These are phyloP conservation scores for Mycena amicta DNA, from an alignment of 768 basidiomycete genomes.

Conservation along the genomic window DNA sequence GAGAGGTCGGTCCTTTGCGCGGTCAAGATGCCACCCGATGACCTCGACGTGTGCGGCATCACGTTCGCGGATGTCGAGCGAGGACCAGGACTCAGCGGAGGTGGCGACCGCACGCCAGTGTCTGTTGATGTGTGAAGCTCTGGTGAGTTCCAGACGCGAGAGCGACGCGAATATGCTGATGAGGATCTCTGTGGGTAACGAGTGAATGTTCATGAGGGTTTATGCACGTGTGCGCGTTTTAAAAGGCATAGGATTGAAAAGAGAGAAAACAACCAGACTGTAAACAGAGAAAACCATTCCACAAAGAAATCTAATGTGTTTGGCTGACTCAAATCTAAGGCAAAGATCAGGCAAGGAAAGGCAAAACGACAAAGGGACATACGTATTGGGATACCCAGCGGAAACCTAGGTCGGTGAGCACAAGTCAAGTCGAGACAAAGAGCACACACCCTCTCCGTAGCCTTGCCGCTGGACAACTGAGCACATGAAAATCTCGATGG, in stretches of 20 bases:
- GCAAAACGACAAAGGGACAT: conserved; percentile 32
- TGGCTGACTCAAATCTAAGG: conserved; percentile 39
- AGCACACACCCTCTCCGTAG: conserved; percentile 88
- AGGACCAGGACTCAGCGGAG: background rate
- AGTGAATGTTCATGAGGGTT: background rate
- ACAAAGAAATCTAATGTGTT: background rate
- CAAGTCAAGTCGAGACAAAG: background rate
- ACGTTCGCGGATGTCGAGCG: background rate
- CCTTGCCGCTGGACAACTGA: conserved; percentile 99
- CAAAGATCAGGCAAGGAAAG: conserved; percentile 1
- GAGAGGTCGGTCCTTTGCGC: background rate
- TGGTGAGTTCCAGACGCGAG: background rate
- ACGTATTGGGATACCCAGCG: conserved; percentile 98
- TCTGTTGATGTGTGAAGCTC: background rate
- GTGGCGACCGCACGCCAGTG: background rate
- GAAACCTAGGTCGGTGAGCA: conserved; percentile 59
- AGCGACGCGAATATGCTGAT: background rate
- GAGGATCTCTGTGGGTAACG: background rate
- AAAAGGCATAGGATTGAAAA: conserved; percentile 2
- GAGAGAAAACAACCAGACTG: background rate
- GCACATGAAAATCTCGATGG: conserved; percentile 99
- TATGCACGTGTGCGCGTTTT: background rate
- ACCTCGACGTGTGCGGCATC: background rate
- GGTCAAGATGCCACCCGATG: background rate
- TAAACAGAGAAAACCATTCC: background rate